Percentiles rank a stretch among this genome's conserved stretches.
These are phyloP conservation scores for Solanum boliviense DNA, from an alignment of 257 asterid species.

Conservation along the genomic window DNA sequence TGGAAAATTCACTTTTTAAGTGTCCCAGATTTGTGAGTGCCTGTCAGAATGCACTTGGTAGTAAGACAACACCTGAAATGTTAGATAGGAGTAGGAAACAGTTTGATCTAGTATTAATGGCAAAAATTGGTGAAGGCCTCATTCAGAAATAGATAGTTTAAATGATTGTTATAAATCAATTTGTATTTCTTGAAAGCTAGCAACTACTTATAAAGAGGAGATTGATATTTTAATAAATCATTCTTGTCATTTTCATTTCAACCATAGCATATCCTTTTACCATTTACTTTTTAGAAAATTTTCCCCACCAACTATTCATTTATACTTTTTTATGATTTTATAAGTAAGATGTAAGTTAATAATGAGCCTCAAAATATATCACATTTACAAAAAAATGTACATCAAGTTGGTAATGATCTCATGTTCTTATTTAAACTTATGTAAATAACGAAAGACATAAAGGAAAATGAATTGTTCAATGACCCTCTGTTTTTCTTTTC, in stretches of 20 bases:
- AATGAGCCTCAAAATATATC: neutral
- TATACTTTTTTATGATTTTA: neutral
- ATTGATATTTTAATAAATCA: neutral
- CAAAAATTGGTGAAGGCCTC: neutral
- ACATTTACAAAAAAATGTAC: neutral
- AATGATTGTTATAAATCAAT: neutral
- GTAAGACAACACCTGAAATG: neutral
- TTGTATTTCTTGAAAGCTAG: neutral
- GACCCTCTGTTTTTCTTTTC: neutral
- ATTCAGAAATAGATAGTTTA: neutral
- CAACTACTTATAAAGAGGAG: neutral
- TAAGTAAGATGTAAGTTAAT: neutral
- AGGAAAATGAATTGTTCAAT: neutral
- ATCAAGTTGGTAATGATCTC: neutral
- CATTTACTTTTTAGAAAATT: neutral
- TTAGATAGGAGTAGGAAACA: neutral
- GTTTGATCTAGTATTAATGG: neutral
- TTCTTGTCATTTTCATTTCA: neutral
- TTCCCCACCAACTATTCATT: neutral
- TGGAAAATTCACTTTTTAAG: neutral
- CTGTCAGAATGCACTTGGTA: neutral
- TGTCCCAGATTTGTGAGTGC: neutral
- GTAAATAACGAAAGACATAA: neutral
- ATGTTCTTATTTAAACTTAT: neutral
- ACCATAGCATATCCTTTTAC: neutral